Evolutionary conservation across 2,329 filamentous ascomycete genomes (phyloP), one percentile per base, ranked within the genome.

Genomic region (Cladosporium oxysporum): DNA sequence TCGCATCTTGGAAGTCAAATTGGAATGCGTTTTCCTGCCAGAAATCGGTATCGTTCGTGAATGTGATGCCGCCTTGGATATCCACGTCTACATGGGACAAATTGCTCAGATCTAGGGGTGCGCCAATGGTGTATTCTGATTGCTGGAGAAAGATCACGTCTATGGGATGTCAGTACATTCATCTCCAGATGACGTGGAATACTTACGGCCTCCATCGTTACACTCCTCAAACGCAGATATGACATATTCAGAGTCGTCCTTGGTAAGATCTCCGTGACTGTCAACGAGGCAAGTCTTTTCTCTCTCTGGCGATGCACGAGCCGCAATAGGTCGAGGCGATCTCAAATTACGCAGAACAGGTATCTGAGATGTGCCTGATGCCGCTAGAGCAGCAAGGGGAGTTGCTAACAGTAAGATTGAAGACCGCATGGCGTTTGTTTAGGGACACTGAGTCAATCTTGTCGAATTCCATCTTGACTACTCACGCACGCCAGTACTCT

Each of bases 41-140:
- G 76, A 91, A 91, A 69, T 86, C 83, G 2, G 87, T 88, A 73
- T 91, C 87, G 62, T 88, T 84, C 64, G 84, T 85, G 77, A 91
- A 91, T 65, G 84, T 79, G 23, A 90, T 82, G 26, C 82, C 83
- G 23, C 86, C 87, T 71, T 84, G 83, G 67, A 88, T 84, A 68
- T 86, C 85, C 85, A 90, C 77, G 74, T 91, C 89, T 33, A 91
- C 82, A 68, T 86, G 80, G 49, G 86, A 80, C 21, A 91, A 78
- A 73, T 88, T 90, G 0, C 86, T 89, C 70, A 91, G 76, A 70
- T 91, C 86, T 35, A 91, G 73, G 0, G 88, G 86, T 0, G 86
- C 90, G 16, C 83, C 87, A 67, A 91, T 84, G 1, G 81, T 85
- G 72, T 90, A 91, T 3, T 80, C 81, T 66, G 81, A 78, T 33